phyloP scores from a whole-genome alignment of 1,284 basidiomycete species.

The Pseudomicrostroma phylloplanum region DNA sequence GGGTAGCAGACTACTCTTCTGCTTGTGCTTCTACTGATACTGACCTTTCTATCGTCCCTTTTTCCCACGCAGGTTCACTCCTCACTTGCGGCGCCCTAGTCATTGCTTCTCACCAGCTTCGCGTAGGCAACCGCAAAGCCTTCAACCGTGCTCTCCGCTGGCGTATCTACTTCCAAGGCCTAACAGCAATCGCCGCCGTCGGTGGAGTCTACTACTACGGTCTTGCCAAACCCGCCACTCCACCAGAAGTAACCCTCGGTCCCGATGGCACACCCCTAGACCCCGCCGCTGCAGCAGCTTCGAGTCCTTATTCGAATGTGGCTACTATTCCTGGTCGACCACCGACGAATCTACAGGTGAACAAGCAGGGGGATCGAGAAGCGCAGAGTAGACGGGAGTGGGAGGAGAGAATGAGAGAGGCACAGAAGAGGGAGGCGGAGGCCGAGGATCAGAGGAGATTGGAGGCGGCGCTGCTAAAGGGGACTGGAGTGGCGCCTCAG shows the following conservation, averaged over 20 bases:
- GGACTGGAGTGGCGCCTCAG: background rate
- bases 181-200: constrained; percentile 44
- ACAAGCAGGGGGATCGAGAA: background rate
- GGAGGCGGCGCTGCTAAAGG: background rate
- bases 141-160: constrained; percentile 47
- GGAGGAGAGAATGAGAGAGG: background rate
- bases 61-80: constrained; percentile 29
- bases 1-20: no score
- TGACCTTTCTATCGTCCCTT: no score
- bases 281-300: background rate
- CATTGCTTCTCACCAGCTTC: constrained; percentile 40
- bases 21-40: no score
- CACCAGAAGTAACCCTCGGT: background rate
- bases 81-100: constrained; percentile 43
- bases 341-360: background rate
- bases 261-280: background rate
- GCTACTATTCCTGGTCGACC: constrained; percentile 1
- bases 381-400: background rate
- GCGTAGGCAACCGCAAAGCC: constrained; percentile 39
- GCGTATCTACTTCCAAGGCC: constrained; percentile 46
- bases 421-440: background rate
- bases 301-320: background rate
- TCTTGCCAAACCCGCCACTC: constrained; percentile 7
- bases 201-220: constrained; percentile 40
- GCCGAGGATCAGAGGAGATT: constrained; percentile 4